Percentiles rank a stretch among this genome's conserved stretches.
Conservation (phyloP, 2,329 filamentous ascomycete genomes). For the Stachybotrys elegans region DNA sequence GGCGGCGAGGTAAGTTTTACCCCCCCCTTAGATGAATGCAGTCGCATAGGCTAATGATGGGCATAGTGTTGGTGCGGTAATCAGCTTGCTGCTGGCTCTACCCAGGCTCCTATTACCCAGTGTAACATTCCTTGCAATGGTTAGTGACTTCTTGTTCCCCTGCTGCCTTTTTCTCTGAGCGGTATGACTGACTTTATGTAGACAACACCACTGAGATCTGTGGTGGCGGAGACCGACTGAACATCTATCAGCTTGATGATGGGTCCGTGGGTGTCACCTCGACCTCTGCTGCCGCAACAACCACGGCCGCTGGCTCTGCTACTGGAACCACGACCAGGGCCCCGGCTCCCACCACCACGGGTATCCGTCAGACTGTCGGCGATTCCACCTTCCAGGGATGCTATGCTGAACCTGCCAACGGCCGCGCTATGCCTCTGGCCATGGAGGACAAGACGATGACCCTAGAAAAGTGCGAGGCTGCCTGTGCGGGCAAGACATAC, state of each 20-base stretch:
- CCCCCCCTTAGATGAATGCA: too few relatives aligned
- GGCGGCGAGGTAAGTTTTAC: conserved; percentile 30
- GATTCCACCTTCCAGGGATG: not conserved
- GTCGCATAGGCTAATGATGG: too few relatives aligned
- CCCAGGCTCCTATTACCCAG: conserved; percentile 21
- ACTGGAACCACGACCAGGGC: not conserved
- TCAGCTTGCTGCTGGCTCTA: conserved; percentile 17
- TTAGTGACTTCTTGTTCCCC: not conserved
- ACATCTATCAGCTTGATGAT: conserved; percentile 24
- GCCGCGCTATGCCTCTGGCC: not conserved
- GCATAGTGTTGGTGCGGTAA: conserved; percentile 33
- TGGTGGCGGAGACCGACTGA: conserved; percentile 27
- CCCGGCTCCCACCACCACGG: conserved; percentile 1
- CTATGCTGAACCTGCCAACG: not conserved
- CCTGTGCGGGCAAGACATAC: not conserved
- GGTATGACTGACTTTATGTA: conserved; percentile 5
- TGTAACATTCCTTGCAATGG: conserved; percentile 30
- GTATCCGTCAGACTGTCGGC: not conserved
- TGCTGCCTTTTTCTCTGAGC: not conserved
- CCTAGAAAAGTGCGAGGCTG: not conserved
- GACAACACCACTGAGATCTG: conserved; percentile 31
- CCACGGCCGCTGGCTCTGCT: not conserved
- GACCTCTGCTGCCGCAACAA: not conserved
- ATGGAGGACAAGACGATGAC: not conserved
- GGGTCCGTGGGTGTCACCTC: not conserved